Conservation (phyloP, 2,329 filamentous ascomycete species). For the Aspergillus vadensis region DNA sequence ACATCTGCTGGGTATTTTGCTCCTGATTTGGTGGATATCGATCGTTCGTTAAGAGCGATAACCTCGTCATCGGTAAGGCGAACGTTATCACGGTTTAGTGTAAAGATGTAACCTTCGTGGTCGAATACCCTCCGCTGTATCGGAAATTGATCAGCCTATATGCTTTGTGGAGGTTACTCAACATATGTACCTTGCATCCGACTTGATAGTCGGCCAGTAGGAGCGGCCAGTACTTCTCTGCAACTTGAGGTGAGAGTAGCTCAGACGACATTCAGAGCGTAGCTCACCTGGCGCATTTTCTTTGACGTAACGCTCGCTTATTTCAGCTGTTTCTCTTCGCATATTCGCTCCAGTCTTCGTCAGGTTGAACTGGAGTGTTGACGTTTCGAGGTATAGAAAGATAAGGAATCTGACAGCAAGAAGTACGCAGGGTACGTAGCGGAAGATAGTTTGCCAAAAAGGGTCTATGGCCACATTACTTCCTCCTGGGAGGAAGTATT, state of each 20-base stretch:
- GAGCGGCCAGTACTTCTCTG: constrained; percentile 22
- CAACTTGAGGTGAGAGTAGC: background rate
- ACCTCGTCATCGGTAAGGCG: constrained; percentile 6
- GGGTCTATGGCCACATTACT: constrained; percentile 2
- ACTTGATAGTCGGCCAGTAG: constrained; percentile 16
- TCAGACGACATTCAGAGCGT: background rate
- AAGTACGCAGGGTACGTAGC: constrained; percentile 10
- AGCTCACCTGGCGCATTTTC: constrained; percentile 15
- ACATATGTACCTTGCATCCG: constrained; percentile 22
- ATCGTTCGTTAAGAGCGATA: background rate
- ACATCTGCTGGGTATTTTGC: constrained; percentile 8
- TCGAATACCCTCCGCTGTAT: constrained; percentile 10
- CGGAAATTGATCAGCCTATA: background rate
- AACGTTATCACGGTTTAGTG: background rate
- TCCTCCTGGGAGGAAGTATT: constrained; percentile 14
- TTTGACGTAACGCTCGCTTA: constrained; percentile 8
- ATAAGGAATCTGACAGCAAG: constrained; percentile 3
- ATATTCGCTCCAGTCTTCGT: background rate
- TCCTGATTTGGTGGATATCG: constrained; percentile 4
- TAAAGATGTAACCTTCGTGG: constrained; percentile 6
- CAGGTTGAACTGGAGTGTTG: constrained; percentile 6
- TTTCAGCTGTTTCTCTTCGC: background rate
- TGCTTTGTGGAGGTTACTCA: background rate
- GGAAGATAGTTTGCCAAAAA: constrained; percentile 7
- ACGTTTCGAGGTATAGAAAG: constrained; percentile 17